Evolutionary conservation across 2,329 filamentous ascomycete species (phyloP).

Genomic region (Arachnomyces sp.): DNA sequence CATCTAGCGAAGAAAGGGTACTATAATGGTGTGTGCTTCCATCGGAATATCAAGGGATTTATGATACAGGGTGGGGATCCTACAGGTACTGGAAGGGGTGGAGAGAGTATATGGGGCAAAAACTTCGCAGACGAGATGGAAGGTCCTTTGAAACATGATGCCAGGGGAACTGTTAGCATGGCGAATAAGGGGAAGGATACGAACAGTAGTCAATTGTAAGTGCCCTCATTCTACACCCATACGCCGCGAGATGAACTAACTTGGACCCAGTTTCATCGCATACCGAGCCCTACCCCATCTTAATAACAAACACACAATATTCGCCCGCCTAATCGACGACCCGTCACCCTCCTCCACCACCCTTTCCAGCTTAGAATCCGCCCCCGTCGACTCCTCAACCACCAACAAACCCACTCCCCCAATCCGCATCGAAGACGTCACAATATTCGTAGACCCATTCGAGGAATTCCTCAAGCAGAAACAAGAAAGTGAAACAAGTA

Average conservation of each 20-base stretch:
- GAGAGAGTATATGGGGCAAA: constrained; percentile 84
- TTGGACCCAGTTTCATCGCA: constrained; percentile 61
- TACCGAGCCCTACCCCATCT: constrained; percentile 80
- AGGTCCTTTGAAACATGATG: constrained; percentile 74
- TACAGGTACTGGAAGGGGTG: constrained; percentile 84
- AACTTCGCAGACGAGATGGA: constrained; percentile 92
- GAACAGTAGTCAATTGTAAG: constrained; percentile 77
- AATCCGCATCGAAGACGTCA: constrained; percentile 71
- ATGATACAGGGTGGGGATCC: constrained; percentile 98
- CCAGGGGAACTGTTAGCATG: constrained; percentile 78
- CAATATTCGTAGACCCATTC: constrained; percentile 89
- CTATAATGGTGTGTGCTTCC: constrained; percentile 75
- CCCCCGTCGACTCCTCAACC: constrained; percentile 61
- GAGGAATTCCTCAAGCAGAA: constrained; percentile 80
- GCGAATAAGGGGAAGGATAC: constrained; percentile 98
- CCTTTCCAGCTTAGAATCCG: constrained; percentile 66
- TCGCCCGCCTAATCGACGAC: constrained; percentile 72
- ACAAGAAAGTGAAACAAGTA: constrained; percentile 52
- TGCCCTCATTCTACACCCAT: constrained; percentile 22
- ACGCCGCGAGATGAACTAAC: background rate
- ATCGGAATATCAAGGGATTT: constrained; percentile 89
- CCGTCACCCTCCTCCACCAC: constrained; percentile 36
- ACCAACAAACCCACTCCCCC: constrained; percentile 67
- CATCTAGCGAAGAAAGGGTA: constrained; percentile 81
- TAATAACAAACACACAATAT: constrained; percentile 95